Evolutionary conservation across 129 eudicot species (phyloP).

Genomic region (Flaveria brownii): DNA sequence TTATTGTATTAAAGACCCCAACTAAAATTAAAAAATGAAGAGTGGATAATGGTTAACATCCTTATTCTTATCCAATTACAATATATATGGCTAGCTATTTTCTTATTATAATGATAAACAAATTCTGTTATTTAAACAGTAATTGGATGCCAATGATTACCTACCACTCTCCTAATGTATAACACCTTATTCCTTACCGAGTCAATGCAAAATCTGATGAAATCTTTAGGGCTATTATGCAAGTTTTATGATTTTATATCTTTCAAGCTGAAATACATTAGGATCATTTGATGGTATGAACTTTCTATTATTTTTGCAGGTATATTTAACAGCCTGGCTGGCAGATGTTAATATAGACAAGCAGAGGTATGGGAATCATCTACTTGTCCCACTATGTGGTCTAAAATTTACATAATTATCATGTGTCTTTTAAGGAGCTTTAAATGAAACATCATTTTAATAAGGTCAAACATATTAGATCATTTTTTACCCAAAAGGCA

Average conservation of each 20-base stretch:
- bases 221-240: background rate
- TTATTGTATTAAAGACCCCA: too few species aligned
- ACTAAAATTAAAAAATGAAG: too few species aligned
- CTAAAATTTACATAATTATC: background rate
- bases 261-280: constrained; percentile 10
- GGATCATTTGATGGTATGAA: constrained; percentile 3
- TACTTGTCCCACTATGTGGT: background rate
- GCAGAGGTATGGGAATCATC: constrained; percentile 48
- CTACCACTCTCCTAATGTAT: background rate
- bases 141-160: background rate
- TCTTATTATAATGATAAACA: background rate
- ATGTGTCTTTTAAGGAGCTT: background rate
- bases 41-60: background rate
- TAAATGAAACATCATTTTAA: background rate
- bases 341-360: constrained; percentile 70
- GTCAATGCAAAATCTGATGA: background rate
- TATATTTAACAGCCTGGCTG: constrained; percentile 85
- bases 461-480: background rate
- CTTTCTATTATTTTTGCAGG: constrained; percentile 44
- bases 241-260: background rate
- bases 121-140: background rate
- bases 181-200: background rate
- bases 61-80: background rate
- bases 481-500: background rate
- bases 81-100: background rate